Conservation (phyloP, 306 rosid species). For the Biancaea sappan region DNA sequence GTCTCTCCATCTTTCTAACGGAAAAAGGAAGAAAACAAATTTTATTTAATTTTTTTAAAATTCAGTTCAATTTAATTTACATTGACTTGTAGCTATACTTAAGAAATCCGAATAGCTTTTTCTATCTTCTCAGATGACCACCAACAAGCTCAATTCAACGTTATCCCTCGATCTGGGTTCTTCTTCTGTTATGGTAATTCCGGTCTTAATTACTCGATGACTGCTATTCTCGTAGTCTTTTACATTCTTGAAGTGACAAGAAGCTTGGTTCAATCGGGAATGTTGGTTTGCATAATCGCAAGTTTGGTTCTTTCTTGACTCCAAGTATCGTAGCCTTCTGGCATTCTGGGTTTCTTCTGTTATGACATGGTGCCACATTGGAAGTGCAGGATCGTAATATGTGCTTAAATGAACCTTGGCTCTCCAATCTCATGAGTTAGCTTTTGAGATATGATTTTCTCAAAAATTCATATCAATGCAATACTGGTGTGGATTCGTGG, state of each 20-base stretch:
- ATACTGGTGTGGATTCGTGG: too few species aligned
- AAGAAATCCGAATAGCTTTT: slow-evolving; percentile 1
- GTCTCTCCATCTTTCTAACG: slow-evolving; percentile 18
- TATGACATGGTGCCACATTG: not conserved
- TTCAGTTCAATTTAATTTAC: not conserved
- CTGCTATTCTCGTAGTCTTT: not conserved
- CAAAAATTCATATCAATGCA: too few species aligned
- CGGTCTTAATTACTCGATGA: too few species aligned
- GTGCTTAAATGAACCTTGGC: too few species aligned
- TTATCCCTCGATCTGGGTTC: not conserved
- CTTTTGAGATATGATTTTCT: too few species aligned
- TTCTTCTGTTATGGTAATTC: not conserved
- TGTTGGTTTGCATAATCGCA: not conserved
- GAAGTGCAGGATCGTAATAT: not conserved
- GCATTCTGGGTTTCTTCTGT: not conserved
- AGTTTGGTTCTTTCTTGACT: slow-evolving; percentile 13
- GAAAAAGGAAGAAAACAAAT: not conserved
- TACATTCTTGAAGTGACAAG: not conserved
- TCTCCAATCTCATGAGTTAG: too few species aligned
- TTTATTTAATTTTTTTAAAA: not conserved
- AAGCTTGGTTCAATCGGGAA: not conserved
- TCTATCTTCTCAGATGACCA: slow-evolving; percentile 17
- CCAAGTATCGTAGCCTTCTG: not conserved
- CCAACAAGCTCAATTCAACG: slow-evolving; percentile 11
- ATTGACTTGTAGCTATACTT: not conserved